A percentile compares a stretch with the other conserved stretches of the same genome.
These are phyloP conservation scores for Colletotrichum sp. DNA, from an alignment of 2,329 filamentous ascomycete genomes.

Conservation along the genomic window DNA sequence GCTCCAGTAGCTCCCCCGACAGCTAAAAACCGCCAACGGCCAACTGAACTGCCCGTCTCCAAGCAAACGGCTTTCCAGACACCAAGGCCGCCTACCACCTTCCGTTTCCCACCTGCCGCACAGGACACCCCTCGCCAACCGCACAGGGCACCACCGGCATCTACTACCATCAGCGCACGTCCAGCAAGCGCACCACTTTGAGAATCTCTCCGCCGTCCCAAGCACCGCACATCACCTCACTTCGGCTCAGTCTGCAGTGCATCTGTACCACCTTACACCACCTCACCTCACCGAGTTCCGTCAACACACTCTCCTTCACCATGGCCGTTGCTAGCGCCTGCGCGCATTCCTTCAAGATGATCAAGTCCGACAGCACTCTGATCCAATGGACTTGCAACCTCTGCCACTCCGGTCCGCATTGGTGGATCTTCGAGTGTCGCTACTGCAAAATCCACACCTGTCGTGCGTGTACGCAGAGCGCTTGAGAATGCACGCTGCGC, in stretches of 20 bases:
- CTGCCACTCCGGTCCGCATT: slow-evolving; percentile 69
- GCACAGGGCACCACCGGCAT: background rate
- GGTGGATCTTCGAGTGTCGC: slow-evolving; percentile 72
- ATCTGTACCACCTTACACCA: background rate
- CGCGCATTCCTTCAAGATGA: slow-evolving; percentile 67
- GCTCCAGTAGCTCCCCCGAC: background rate
- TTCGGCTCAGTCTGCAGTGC: background rate
- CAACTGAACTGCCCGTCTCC: background rate
- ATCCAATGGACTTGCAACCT: slow-evolving; percentile 71
- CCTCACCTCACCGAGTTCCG: background rate
- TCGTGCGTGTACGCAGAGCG: slow-evolving; percentile 58
- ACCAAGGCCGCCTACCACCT: background rate
- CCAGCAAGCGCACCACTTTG: background rate
- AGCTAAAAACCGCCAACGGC: background rate
- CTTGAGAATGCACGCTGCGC: slow-evolving; percentile 27
- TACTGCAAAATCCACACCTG: slow-evolving; percentile 73
- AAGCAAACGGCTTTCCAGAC: background rate
- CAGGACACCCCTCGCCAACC: background rate
- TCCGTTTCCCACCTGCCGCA: background rate
- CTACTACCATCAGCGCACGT: background rate
- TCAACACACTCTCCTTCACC: slow-evolving; percentile 23
- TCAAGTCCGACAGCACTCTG: slow-evolving; percentile 70
- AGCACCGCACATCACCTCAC: background rate
- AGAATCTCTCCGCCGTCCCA: background rate
- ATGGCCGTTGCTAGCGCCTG: slow-evolving; percentile 64